Percentiles rank a stretch among this genome's conserved stretches.
Evolutionary conservation across 2,329 filamentous ascomycete genomes (phyloP).

Genomic region (Cladobotryum protrusum): DNA sequence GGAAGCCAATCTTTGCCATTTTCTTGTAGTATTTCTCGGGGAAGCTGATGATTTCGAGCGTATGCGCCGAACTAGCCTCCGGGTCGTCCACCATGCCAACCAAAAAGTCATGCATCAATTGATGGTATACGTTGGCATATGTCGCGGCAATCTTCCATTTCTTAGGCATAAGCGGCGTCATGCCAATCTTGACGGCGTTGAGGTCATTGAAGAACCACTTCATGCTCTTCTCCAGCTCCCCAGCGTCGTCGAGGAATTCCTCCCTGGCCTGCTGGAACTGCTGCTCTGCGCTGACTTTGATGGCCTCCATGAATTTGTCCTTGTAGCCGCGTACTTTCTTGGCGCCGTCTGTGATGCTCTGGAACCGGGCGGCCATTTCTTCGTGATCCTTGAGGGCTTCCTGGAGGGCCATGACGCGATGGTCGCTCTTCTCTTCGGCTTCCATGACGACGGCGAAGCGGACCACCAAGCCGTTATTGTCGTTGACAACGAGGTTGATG

Average conservation of each 20-base stretch:
- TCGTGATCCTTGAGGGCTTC: slow-evolving; percentile 94
- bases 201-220: slow-evolving; percentile 98
- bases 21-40: slow-evolving; percentile 94
- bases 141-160: slow-evolving; percentile 95
- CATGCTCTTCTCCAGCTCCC: slow-evolving; percentile 76
- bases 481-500: slow-evolving; percentile 77
- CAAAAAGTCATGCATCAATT: slow-evolving; percentile 91
- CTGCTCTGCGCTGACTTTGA: slow-evolving; percentile 64
- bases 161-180: slow-evolving; percentile 85
- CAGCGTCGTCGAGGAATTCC: slow-evolving; percentile 76
- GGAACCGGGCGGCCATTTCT: slow-evolving; percentile 87
- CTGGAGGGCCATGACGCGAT: slow-evolving; percentile 82
- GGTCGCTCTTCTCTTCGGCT: slow-evolving; percentile 94
- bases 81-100: slow-evolving; percentile 76
- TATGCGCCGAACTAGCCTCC: slow-evolving; percentile 76
- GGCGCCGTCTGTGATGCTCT: slow-evolving; percentile 89
- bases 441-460: slow-evolving; percentile 87
- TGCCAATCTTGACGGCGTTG: slow-evolving; percentile 87
- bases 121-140: slow-evolving; percentile 86
- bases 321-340: slow-evolving; percentile 94
- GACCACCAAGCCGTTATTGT: slow-evolving; percentile 85
- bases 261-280: slow-evolving; percentile 68
- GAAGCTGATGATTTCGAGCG: slow-evolving; percentile 90
- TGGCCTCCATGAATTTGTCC: slow-evolving; percentile 82
- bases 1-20: slow-evolving; percentile 84